Conservation (phyloP, 768 basidiomycete genomes). For the Neoboletus brunneissimus region DNA sequence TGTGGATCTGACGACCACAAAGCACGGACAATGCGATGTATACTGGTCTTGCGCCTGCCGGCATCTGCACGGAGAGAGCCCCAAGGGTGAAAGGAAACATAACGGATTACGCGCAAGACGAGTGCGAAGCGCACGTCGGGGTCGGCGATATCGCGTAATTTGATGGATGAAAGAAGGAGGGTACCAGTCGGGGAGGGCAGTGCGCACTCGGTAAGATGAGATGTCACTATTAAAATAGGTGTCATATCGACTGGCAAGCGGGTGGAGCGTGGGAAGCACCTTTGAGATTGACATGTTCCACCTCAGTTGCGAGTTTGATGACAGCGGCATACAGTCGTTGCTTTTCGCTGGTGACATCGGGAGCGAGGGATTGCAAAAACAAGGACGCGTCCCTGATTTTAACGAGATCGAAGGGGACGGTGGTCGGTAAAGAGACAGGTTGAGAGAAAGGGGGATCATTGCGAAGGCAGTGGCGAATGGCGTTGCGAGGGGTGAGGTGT, state of each 20-base stretch:
- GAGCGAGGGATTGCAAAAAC: slow-evolving; percentile 28
- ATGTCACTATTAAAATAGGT: slow-evolving; percentile 38
- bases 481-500: slow-evolving; percentile 67
- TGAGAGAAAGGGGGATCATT: slow-evolving; percentile 14
- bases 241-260: background rate
- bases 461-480: slow-evolving; percentile 51
- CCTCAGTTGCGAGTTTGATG: slow-evolving; percentile 33
- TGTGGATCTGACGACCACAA: slow-evolving; percentile 45
- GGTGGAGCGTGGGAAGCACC: slow-evolving; percentile 27
- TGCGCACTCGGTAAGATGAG: slow-evolving; percentile 35
- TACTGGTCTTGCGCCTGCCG: slow-evolving; percentile 44
- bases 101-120: slow-evolving; percentile 59
- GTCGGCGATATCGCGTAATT: slow-evolving; percentile 35
- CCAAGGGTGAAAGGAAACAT: slow-evolving; percentile 74
- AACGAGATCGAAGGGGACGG: slow-evolving; percentile 34
- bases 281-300: slow-evolving; percentile 43
- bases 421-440: slow-evolving; percentile 21
- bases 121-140: slow-evolving; percentile 39
- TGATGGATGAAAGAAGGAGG: slow-evolving; percentile 41
- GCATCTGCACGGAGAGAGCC: slow-evolving; percentile 65
- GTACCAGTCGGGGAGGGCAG: slow-evolving; percentile 49
- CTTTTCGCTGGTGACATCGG: slow-evolving; percentile 33
- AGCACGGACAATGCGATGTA: slow-evolving; percentile 45
- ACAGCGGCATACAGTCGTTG: slow-evolving; percentile 41
- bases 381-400: slow-evolving; percentile 33